Evolutionary conservation across 2,329 filamentous ascomycete genomes (phyloP).

Genomic region (Talaromyces sp.): DNA sequence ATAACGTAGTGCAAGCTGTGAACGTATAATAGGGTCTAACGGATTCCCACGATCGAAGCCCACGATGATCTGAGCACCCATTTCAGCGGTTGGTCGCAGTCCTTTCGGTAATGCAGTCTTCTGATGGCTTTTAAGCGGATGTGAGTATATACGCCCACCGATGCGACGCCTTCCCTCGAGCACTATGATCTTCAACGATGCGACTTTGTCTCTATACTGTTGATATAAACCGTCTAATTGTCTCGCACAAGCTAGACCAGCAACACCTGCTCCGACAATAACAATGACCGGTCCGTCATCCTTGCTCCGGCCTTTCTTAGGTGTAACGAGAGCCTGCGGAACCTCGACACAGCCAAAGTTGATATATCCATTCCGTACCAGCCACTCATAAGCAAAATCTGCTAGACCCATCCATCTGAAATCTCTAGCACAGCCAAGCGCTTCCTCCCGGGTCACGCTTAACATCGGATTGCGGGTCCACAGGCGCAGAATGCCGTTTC

Average conservation of each 20-base stretch:
- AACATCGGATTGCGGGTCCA: conserved; percentile 85
- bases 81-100: conserved; percentile 76
- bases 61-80: conserved; percentile 97
- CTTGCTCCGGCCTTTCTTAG: conserved; percentile 38
- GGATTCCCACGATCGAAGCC: conserved; percentile 95
- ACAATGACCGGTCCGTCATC: conserved; percentile 66
- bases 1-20: conserved; percentile 81
- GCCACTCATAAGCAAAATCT: conserved; percentile 85
- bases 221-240: conserved; percentile 82
- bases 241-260: conserved; percentile 84
- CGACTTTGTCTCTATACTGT: conserved; percentile 68
- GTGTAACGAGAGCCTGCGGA: conserved; percentile 40
- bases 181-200: conserved; percentile 66
- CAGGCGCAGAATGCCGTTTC: conserved; percentile 85
- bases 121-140: conserved; percentile 58
- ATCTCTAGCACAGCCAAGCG: conserved; percentile 83
- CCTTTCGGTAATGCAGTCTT: conserved; percentile 47
- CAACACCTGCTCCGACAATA: conserved; percentile 89
- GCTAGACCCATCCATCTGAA: conserved; percentile 84
- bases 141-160: conserved; percentile 90
- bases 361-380: conserved; percentile 85
- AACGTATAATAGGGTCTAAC: conserved; percentile 81
- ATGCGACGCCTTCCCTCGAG: conserved; percentile 83
- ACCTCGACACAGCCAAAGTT: conserved; percentile 89
- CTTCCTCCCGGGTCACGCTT: conserved; percentile 75